phyloP scores from a whole-genome alignment of 2,329 filamentous ascomycete species.

The Celoporthe dispersa region DNA sequence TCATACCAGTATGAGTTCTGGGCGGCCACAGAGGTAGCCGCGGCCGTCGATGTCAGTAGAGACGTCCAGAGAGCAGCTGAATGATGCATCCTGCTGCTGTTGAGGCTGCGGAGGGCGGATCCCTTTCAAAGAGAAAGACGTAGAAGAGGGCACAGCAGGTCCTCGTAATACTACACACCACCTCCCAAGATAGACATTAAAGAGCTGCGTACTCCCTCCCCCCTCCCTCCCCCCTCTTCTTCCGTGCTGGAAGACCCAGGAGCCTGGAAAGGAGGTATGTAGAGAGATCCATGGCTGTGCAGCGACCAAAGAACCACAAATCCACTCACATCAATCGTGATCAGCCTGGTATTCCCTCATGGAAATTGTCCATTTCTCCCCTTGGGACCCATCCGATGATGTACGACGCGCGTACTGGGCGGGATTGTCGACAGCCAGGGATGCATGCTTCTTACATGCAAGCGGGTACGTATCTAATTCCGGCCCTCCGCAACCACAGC shows the following conservation, averaged over 20 bases:
- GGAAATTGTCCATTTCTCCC: not conserved
- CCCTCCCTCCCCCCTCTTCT: not conserved
- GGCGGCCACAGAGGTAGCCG: conserved; percentile 8
- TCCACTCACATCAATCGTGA: not conserved
- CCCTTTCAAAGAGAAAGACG: not conserved
- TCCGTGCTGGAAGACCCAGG: not conserved
- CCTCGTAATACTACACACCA: not conserved
- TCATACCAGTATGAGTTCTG: conserved; percentile 25
- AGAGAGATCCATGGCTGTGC: not conserved
- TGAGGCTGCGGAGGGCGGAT: not conserved
- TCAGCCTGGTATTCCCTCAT: not conserved
- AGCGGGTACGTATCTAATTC: not conserved
- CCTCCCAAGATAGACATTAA: not conserved
- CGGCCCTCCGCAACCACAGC: not conserved
- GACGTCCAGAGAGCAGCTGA: not conserved
- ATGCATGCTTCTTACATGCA: not conserved
- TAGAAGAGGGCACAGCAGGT: no score
- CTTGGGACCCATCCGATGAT: not conserved
- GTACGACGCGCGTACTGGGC: conserved; percentile 1
- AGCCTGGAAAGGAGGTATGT: not conserved
- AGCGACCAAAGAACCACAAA: conserved; percentile 1
- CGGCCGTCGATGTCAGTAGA: conserved; percentile 1
- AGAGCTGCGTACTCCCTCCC: not conserved
- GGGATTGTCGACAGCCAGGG: not conserved
- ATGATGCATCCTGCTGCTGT: not conserved